Evolutionary conservation across 2,329 filamentous ascomycete species (phyloP), one percentile per base, ranked within the genome.

Genomic region (Plectosphaerella sp.): DNA sequence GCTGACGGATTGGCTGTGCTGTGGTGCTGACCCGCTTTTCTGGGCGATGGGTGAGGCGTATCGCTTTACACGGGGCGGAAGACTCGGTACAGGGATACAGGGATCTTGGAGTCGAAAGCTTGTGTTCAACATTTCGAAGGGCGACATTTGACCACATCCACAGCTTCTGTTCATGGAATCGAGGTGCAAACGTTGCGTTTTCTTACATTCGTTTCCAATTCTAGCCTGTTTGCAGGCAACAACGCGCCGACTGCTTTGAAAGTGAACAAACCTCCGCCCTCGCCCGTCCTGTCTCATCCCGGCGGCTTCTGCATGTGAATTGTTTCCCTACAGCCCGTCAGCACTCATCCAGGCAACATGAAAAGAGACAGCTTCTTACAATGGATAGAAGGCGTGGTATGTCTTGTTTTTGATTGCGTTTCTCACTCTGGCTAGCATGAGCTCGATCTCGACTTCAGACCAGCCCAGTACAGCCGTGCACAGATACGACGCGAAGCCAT

Each of bases 401-500:
- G 5, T n/a, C n/a, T 15, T 47, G 24, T 42, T 15, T 12, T 36
- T 41, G 4, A 54, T 25, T 11, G 35, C 42, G 0, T 43, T 51
- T 3, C 50, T 33, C 2, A 52, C 51, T 6, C 36, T 22, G 2
- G 37, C 25, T 37, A 52, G 22, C n/a, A 54, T 35, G 4, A 51
- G 25, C 16, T 45, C 14, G 5, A 45, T 28, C 49, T 54, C 49
- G 15, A 28, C 37, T 24, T 20, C 45, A 7, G 36, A 36, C 52
- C 52, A 51, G 8, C 39, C 45, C 12, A 54, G 10, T 3, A 12
- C 52, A 18, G 41, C 16, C 10, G 52, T 54, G 37, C 47, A 51
- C 9, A 46, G 52, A 39, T 51, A 59, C n/a, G 45, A 33, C 12
- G 46, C 51, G 33, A 49, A 58, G 16, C 58, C 58, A 20, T 59